These are phyloP conservation scores for Metrosideros polymorpha DNA, from an alignment of 441 rosid species.

Conservation along the genomic window DNA sequence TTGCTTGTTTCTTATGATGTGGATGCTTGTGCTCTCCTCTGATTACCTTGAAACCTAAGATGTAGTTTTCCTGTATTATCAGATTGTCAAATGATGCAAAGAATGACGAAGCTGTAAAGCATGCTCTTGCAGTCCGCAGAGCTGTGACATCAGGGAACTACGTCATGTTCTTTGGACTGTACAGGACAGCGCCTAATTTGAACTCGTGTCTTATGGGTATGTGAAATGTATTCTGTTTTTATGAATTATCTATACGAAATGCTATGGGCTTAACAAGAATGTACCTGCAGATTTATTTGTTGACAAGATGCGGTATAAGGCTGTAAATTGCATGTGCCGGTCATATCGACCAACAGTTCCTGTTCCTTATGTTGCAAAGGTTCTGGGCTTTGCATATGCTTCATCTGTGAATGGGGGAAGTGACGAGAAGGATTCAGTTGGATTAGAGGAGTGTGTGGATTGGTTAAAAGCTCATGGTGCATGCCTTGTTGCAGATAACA, in stretches of 20 bases:
- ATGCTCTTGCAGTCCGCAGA: conserved; percentile 94
- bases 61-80: conserved; percentile 7
- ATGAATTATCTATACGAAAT: background rate
- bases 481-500: conserved; percentile 41
- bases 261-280: background rate
- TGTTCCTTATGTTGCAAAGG: conserved; percentile 61
- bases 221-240: conserved; percentile 10
- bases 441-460: conserved; percentile 68
- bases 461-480: conserved; percentile 97
- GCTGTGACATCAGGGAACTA: conserved; percentile 97
- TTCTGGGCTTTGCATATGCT: conserved; percentile 52
- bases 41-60: background rate
- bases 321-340: conserved; percentile 76
- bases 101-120: conserved; percentile 73
- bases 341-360: conserved; percentile 92
- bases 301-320: conserved; percentile 93
- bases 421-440: conserved; percentile 42
- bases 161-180: conserved; percentile 76
- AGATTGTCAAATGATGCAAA: conserved; percentile 77
- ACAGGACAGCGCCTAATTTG: conserved; percentile 87
- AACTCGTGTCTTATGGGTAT: conserved; percentile 85
- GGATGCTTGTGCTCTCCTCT: background rate
- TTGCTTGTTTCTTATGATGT: background rate
- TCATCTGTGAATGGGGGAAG: conserved; percentile 25
- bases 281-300: conserved; percentile 74